A percentile compares a stretch with the other conserved stretches of the same genome.
phyloP scores from a whole-genome alignment of 495 filamentous ascomycete species.

The Aspergillus taichungensis region DNA sequence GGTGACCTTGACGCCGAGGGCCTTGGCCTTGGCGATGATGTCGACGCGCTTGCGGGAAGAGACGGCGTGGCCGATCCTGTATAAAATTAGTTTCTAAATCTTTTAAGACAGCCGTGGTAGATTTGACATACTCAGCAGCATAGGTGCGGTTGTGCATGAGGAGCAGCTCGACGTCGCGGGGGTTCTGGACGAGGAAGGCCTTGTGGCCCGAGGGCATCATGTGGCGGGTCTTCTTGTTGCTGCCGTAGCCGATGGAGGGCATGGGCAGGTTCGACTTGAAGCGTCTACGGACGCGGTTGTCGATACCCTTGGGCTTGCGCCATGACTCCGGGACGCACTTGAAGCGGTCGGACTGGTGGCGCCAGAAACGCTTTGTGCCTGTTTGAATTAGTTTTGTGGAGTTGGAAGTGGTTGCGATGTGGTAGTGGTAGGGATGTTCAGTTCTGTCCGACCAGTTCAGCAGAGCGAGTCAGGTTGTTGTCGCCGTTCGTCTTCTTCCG shows the following conservation, averaged over 20 bases:
- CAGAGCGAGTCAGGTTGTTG: too few relatives aligned
- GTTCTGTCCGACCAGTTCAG: too few relatives aligned
- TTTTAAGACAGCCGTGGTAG: too few relatives aligned
- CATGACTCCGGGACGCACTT: conserved; percentile 77
- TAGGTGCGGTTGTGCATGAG: conserved; percentile 99
- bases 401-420: conserved; percentile 8
- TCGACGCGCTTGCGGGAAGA: conserved; percentile 97
- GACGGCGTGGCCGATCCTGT: conserved; percentile 90
- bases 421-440: background rate
- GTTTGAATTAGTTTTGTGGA: conserved; percentile 25
- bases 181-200: conserved; percentile 97
- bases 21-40: conserved; percentile 92
- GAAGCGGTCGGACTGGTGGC: conserved; percentile 95
- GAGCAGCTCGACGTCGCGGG: conserved; percentile 89
- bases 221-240: conserved; percentile 97
- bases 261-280: conserved; percentile 93
- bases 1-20: conserved; percentile 96
- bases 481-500: too few relatives aligned
- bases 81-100: conserved; percentile 4
- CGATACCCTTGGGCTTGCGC: conserved; percentile 99
- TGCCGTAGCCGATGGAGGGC: conserved; percentile 98
- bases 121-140: conserved; percentile 97
- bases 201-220: conserved; percentile 99
- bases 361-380: conserved; percentile 86
- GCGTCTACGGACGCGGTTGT: conserved; percentile 80